These are phyloP conservation scores for Chenopodium album DNA, from an alignment of 148 eudicot species.

Conservation along the genomic window DNA sequence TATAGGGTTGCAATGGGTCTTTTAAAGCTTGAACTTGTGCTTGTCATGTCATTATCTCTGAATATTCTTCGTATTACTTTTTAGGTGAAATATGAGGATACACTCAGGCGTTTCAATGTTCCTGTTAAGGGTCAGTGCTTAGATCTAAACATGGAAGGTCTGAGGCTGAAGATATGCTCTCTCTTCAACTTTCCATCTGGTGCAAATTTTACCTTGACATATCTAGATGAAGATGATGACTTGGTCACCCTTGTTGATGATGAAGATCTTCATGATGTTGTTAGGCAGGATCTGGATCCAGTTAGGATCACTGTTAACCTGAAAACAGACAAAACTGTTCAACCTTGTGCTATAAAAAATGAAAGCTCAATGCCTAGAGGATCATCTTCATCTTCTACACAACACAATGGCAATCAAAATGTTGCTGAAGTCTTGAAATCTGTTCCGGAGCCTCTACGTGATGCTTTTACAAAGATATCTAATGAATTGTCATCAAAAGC, in stretches of 20 bases:
- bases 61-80: not conserved
- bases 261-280: constrained; percentile 72
- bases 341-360: constrained; percentile 29
- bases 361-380: constrained; percentile 45
- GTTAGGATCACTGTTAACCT: constrained; percentile 61
- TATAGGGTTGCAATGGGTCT: not conserved
- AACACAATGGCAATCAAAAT: constrained; percentile 28
- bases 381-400: constrained; percentile 31
- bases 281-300: constrained; percentile 72
- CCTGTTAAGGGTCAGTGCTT: constrained; percentile 40
- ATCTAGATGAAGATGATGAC: constrained; percentile 84
- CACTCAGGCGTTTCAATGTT: constrained; percentile 83
- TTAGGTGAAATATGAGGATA: constrained; percentile 75
- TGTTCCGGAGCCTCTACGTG: constrained; percentile 52
- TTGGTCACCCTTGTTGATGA: constrained; percentile 71
- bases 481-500: constrained; percentile 50
- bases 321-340: constrained; percentile 33
- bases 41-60: not conserved
- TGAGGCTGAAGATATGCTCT: constrained; percentile 55
- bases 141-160: constrained; percentile 48
- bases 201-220: constrained; percentile 54
- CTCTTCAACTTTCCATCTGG: constrained; percentile 61
- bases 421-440: constrained; percentile 45
- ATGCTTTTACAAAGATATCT: constrained; percentile 42
- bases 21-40: not conserved